These are phyloP conservation scores for Pleurotus salmoneostramineus DNA, from an alignment of 768 basidiomycete genomes.

Conservation along the genomic window DNA sequence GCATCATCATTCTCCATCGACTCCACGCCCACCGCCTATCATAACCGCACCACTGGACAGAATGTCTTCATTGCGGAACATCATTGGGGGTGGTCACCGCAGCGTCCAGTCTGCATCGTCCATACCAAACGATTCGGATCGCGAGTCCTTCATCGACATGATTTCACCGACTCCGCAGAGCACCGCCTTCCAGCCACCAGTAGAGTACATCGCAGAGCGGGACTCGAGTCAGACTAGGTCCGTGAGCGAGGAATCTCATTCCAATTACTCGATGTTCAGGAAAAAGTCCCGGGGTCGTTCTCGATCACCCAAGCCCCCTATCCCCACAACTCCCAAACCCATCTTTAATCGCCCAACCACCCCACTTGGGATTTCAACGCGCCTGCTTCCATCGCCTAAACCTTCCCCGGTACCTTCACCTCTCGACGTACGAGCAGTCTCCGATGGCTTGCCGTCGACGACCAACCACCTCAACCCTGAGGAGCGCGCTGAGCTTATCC, in stretches of 20 bases:
- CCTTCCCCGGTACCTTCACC: not conserved
- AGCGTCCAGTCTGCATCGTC: not conserved
- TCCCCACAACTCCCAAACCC: constrained; percentile 45
- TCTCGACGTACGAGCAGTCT: constrained; percentile 4
- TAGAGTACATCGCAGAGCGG: not conserved
- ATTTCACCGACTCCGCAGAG: constrained; percentile 21
- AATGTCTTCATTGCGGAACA: constrained; percentile 20
- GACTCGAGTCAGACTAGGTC: not conserved
- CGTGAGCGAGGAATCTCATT: constrained; percentile 11
- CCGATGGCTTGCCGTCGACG: constrained; percentile 46
- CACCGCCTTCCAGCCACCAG: not conserved
- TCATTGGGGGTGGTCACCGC: constrained; percentile 3
- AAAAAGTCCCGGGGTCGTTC: constrained; percentile 19
- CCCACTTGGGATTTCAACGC: constrained; percentile 13
- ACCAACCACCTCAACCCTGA: constrained; percentile 61
- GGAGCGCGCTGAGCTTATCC: constrained; percentile 69
- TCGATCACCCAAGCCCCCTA: constrained; percentile 35
- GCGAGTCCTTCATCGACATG: constrained; percentile 45
- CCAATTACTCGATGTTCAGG: constrained; percentile 11
- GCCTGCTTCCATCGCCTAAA: constrained; percentile 9
- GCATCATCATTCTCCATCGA: constrained; percentile 18
- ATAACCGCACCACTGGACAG: constrained; percentile 13
- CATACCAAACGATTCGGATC: not conserved
- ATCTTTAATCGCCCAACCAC: constrained; percentile 32
- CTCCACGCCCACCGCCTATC: constrained; percentile 19